Base-by-base conservation (phyloP, 306 rosid genomes). In the Astragalus glycyphyllos region DNA sequence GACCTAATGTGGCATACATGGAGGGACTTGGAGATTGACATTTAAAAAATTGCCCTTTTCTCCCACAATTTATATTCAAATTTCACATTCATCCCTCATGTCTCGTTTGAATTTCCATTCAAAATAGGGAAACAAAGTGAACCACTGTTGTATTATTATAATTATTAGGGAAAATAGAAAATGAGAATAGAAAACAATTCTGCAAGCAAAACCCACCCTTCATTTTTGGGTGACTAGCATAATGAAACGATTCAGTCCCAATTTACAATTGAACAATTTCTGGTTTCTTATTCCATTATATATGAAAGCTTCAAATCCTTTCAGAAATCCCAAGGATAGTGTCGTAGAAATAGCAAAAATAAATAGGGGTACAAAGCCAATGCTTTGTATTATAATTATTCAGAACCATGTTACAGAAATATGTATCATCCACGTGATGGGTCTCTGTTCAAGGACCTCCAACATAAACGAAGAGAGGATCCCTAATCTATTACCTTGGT, bases 341-440 rank as follows among this genome's bases (percentile, higher is more conserved):
- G 44, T 38, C 10, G 7, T 44, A 11, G 16, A 5, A 12, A 46
- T 46, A 46, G 15, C 51, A 46, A 46, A 46, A 46, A 12, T 5
- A 46, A 46, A 46, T 12, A 15, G n/a, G 51, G 51, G 51, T 46
- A 13, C 48, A 42, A 23, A n/a, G n/a, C n/a, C n/a, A n/a, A n/a
- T 20, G 20, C 6, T 63, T 20, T n/a, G 5, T 8, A 41, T 40
- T 17, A 62, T 45, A 34, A 58, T 6, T 35, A 35, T 58, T 14
- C 65, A 65, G 70, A 26, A 60, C 66, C 47, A 64, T 23, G 23
- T 26, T 44, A 37, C 26, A 23, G 55, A 64, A 64, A 45, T 32
- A 49, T 9, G 34, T 48, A 3, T n/a, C 45, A 65, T 29, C 41
- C 42, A 6, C n/a, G 20, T 60, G 67, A 63, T 42, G 69, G 48